Conservation (phyloP, 495 filamentous ascomycete species). For the Penicillium waksmanii region DNA sequence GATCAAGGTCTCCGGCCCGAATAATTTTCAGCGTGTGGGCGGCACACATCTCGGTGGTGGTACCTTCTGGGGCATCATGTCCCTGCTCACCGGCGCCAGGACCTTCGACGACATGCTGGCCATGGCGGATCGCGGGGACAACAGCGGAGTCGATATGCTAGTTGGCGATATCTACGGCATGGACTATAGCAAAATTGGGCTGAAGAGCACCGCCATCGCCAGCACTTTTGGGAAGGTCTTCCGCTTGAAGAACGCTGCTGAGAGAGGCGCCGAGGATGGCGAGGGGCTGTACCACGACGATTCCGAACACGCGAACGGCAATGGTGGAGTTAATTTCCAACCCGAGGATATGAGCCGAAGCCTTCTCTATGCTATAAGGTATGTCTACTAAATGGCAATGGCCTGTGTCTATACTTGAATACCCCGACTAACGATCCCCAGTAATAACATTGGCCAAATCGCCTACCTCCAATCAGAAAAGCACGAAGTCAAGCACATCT, state of each 20-base stretch:
- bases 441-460: conserved; percentile 98
- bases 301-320: conserved; percentile 28
- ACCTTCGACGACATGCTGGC: conserved; percentile 95
- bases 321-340: conserved; percentile 50
- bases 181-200: conserved; percentile 91
- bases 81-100: conserved; percentile 83
- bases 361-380: conserved; percentile 82
- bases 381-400: conserved; percentile 13
- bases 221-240: conserved; percentile 97
- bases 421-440: conserved; percentile 34
- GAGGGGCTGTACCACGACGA: conserved; percentile 63
- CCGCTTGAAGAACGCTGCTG: conserved; percentile 76
- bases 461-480: conserved; percentile 94
- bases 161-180: conserved; percentile 98
- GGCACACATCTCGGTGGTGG: conserved; percentile 94
- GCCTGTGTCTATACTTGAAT: not conserved
- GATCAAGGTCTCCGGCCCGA: conserved; percentile 92
- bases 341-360: conserved; percentile 70
- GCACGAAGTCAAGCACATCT: conserved; percentile 87
- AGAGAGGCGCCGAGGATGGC: conserved; percentile 76
- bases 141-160: conserved; percentile 91
- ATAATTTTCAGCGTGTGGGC: conserved; percentile 83
- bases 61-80: conserved; percentile 93
- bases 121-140: conserved; percentile 93
- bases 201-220: conserved; percentile 92